Percentiles rank a stretch among this genome's conserved stretches.
Evolutionary conservation across 2,329 filamentous ascomycete genomes (phyloP).

Genomic region (Sphaerulina vaccinii): DNA sequence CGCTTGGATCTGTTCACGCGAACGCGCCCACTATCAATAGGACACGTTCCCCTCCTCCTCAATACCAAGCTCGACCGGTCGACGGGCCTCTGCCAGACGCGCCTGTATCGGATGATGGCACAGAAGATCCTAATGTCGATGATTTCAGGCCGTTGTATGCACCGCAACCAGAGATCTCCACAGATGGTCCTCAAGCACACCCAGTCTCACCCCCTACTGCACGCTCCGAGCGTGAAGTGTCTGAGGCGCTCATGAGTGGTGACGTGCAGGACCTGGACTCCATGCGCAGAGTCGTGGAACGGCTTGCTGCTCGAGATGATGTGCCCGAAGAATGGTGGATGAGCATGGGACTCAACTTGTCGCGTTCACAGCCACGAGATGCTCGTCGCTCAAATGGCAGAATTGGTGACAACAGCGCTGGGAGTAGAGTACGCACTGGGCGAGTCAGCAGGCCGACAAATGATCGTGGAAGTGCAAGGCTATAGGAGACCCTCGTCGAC

Average conservation of each 20-base stretch:
- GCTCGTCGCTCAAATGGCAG: slow-evolving; percentile 3
- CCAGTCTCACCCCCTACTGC: slow-evolving; percentile 31
- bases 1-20: slow-evolving; percentile 7
- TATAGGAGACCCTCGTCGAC: slow-evolving; percentile 4
- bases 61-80: slow-evolving; percentile 22
- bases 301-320: slow-evolving; percentile 68
- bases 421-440: slow-evolving; percentile 1
- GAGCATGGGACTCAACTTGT: slow-evolving; percentile 42
- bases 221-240: slow-evolving; percentile 26
- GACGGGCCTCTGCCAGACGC: slow-evolving; percentile 6
- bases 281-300: slow-evolving; percentile 71
- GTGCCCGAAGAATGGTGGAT: slow-evolving; percentile 81
- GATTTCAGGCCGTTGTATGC: too few species aligned
- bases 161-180: slow-evolving; percentile 24
- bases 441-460: neutral
- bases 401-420: slow-evolving; percentile 6
- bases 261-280: slow-evolving; percentile 52
- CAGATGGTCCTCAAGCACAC: slow-evolving; percentile 28
- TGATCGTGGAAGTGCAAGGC: slow-evolving; percentile 11
- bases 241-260: slow-evolving; percentile 27
- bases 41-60: slow-evolving; percentile 27
- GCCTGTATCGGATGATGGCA: slow-evolving; percentile 2
- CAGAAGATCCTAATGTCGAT: neutral
- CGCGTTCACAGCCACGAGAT: slow-evolving; percentile 25
- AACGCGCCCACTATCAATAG: neutral